Evolutionary conservation across 139 green algal species (phyloP), one percentile per base, ranked within the genome.

Genomic region (Edaphochlamys debaryana): DNA sequence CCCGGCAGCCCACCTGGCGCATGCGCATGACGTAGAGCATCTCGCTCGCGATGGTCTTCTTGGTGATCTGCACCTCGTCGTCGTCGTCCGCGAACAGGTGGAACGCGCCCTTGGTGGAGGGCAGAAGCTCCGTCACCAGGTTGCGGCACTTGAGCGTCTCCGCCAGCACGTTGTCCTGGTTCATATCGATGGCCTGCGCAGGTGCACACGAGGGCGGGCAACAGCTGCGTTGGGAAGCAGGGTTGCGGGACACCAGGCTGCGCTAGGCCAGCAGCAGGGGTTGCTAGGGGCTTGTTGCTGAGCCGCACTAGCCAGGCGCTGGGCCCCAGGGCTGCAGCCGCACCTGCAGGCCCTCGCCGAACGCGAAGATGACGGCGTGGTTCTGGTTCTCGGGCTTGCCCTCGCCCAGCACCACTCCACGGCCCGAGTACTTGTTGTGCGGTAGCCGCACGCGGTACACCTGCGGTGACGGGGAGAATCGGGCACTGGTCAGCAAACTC

Each of bases 341-440:
- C 30, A 78, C 70, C 70, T 80, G 88, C 60, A 93, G 73, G 0
- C 80, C 85, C 67, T 93, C 89, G 15, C 67, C 60, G 79, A 94
- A 92, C 64, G 89, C 93, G 86, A 97, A 98, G 79, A 96, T 95
- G 80, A 94, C 88, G 23, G 94, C 90, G 67, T 95, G 91, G 89
- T 98, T 98, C 84, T 98, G 95, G 88, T 98, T 98, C 92, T 98
- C 95, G 1, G 95, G 95, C 87, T 98, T 98, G 83, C 95, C 95
- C 87, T 98, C 95, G 1, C 95, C 95, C n/a, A 97, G 84, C 63
- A 94, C 91, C 37, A 94, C 88, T 23, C 91, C 91, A 27, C 82
- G 85, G 3, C 45, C 62, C 22, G 56, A 85, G 84, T 91, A 90
- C 32, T 84, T 72, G 86, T 93, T 91, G 34, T 86, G 50, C 4